Evolutionary conservation across 495 filamentous ascomycete species (phyloP).

Genomic region (Staphylotrichum longicolle): DNA sequence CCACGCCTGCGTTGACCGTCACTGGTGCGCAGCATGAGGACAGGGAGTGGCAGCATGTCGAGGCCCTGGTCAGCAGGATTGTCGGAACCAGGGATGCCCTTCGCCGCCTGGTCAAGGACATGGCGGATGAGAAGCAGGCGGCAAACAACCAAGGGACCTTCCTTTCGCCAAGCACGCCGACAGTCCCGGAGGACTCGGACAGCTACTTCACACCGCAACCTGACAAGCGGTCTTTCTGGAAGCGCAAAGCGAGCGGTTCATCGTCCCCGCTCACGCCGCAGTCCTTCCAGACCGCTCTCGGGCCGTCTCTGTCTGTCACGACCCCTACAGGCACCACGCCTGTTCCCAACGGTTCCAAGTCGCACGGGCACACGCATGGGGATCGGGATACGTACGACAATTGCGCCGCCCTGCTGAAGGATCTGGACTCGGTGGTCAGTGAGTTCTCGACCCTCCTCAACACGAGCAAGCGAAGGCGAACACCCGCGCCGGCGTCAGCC

Average conservation of each 20-base stretch:
- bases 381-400: slow-evolving; percentile 68
- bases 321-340: slow-evolving; percentile 42
- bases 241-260: slow-evolving; percentile 66
- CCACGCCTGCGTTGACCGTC: slow-evolving; percentile 19
- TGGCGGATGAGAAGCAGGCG: slow-evolving; percentile 60
- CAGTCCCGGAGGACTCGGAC: slow-evolving; percentile 44
- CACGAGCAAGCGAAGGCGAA: slow-evolving; percentile 74
- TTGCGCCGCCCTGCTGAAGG: slow-evolving; percentile 72
- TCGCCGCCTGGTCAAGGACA: slow-evolving; percentile 76
- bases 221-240: slow-evolving; percentile 77
- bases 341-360: slow-evolving; percentile 37
- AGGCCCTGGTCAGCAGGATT: slow-evolving; percentile 75
- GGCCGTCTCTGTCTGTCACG: slow-evolving; percentile 61
- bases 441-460: slow-evolving; percentile 76
- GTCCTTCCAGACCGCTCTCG: slow-evolving; percentile 46
- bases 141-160: slow-evolving; percentile 31
- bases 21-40: slow-evolving; percentile 57
- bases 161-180: slow-evolving; percentile 41
- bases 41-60: slow-evolving; percentile 79
- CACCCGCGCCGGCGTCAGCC: slow-evolving; percentile 48
- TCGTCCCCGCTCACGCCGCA: slow-evolving; percentile 40
- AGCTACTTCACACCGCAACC: slow-evolving; percentile 43
- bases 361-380: slow-evolving; percentile 34
- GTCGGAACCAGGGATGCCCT: slow-evolving; percentile 87
- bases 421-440: slow-evolving; percentile 75